These are phyloP conservation scores for Chiua virens DNA, from an alignment of 768 basidiomycete genomes.

Conservation along the genomic window DNA sequence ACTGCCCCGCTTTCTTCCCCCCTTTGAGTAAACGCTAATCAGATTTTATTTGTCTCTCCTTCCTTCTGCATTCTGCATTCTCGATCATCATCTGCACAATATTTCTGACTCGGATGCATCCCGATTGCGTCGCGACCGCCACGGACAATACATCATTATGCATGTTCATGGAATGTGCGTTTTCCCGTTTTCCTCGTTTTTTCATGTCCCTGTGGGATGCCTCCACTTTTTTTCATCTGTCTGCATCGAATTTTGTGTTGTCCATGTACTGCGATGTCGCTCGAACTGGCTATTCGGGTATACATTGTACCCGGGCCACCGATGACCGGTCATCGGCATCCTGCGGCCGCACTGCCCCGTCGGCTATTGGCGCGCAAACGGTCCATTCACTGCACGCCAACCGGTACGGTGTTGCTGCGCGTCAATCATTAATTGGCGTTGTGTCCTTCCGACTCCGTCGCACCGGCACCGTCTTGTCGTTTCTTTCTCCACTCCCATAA, in stretches of 20 bases:
- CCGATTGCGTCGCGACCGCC: background rate
- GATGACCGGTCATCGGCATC: background rate
- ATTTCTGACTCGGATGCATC: background rate
- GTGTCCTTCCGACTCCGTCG: background rate
- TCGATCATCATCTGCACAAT: background rate
- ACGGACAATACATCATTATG: conserved; percentile 1
- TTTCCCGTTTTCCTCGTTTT: too few species aligned
- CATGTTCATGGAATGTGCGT: background rate
- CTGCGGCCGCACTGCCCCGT: conserved; percentile 8
- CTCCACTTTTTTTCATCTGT: background rate
- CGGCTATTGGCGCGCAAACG: conserved; percentile 11
- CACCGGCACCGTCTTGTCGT: conserved; percentile 5
- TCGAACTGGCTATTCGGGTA: conserved; percentile 9
- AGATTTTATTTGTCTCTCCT: background rate
- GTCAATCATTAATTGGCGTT: conserved; percentile 12
- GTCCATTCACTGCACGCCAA: background rate
- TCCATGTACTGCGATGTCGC: background rate
- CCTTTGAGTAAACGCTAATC: conserved; percentile 12
- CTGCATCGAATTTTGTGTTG: background rate
- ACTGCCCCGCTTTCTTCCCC: background rate
- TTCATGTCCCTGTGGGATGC: conserved; percentile 1
- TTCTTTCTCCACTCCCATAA: background rate
- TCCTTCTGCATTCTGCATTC: background rate
- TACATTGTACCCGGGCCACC: conserved; percentile 10
- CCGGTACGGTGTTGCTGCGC: conserved; percentile 5